Evolutionary conservation across 805 yeast species (phyloP).

Genomic region (Kazachstania kunashirensis): DNA sequence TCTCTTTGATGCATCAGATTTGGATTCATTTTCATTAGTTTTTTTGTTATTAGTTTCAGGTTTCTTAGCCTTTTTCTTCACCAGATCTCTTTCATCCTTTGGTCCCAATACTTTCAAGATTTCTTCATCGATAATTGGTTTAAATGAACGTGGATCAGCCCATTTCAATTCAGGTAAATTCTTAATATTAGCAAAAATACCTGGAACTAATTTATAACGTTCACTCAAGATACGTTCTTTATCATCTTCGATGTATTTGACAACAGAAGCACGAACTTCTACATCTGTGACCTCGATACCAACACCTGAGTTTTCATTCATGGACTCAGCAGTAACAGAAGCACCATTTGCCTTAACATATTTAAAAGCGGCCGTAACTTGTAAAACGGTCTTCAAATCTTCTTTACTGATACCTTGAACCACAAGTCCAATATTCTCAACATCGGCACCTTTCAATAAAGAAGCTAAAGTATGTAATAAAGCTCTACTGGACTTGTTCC

Average conservation of each 20-base stretch:
- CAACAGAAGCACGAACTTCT: conserved; percentile 50
- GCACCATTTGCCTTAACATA: conserved; percentile 50
- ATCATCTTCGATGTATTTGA: conserved; percentile 48
- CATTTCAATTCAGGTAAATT: conserved; percentile 69
- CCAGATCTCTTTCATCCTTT: conserved; percentile 86
- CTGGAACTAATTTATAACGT: conserved; percentile 74
- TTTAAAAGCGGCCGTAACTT: conserved; percentile 71
- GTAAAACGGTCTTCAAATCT: conserved; percentile 56
- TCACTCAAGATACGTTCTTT: conserved; percentile 52
- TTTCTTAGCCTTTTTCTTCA: conserved; percentile 52
- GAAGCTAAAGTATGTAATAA: conserved; percentile 73
- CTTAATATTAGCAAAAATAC: conserved; percentile 68
- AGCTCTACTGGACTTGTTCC: conserved; percentile 46
- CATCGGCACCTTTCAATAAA: conserved; percentile 46
- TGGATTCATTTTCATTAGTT: conserved; percentile 18
- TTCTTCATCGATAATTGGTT: conserved; percentile 76
- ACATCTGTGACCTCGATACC: conserved; percentile 65
- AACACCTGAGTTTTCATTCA: conserved; percentile 67
- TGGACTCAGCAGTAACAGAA: conserved; percentile 37
- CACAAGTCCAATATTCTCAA: conserved; percentile 41
- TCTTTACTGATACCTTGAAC: conserved; percentile 55
- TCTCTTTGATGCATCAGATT: conserved; percentile 30
- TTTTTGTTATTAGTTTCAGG: conserved; percentile 26
- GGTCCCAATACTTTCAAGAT: conserved; percentile 76
- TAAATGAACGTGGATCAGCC: conserved; percentile 83